Evolutionary conservation across 805 yeast genomes (phyloP).

Genomic region (Hanseniaspora lindneri): DNA sequence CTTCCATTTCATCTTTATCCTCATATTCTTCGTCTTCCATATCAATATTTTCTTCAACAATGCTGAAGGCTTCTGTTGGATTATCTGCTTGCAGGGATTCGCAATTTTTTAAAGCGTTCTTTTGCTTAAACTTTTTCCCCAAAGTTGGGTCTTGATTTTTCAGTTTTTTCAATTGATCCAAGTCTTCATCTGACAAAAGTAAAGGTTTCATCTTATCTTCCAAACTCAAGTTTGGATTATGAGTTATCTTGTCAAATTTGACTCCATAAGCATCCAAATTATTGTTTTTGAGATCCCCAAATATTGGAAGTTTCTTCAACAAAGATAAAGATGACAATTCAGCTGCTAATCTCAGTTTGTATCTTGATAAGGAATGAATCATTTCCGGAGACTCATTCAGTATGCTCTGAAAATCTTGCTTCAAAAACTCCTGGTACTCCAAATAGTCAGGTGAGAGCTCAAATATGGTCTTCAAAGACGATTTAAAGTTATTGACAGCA

Average conservation of each 20-base stretch:
- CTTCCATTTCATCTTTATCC: conserved; percentile 25
- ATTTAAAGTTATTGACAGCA: conserved; percentile 42
- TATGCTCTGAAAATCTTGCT: conserved; percentile 19
- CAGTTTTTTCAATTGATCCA: not conserved
- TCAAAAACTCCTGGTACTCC: conserved; percentile 30
- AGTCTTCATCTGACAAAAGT: conserved; percentile 8
- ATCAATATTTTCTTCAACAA: not conserved
- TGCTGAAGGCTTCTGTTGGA: too few relatives aligned
- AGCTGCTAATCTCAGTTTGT: conserved; percentile 49
- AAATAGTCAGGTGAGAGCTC: conserved; percentile 45
- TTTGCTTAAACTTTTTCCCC: conserved; percentile 1
- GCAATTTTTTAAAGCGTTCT: too few relatives aligned
- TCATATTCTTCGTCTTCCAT: conserved; percentile 25
- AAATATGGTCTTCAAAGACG: conserved; percentile 39
- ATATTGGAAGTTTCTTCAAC: conserved; percentile 37
- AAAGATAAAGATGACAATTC: conserved; percentile 44
- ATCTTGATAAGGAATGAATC: conserved; percentile 39
- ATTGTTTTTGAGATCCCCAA: conserved; percentile 27
- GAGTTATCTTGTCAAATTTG: conserved; percentile 18
- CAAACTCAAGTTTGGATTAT: conserved; percentile 10
- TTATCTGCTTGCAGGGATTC: too few relatives aligned
- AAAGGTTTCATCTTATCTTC: conserved; percentile 15
- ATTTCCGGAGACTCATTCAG: conserved; percentile 33
- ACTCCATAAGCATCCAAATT: conserved; percentile 8
- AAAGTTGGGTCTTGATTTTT: conserved; percentile 7